phyloP scores from a whole-genome alignment of 2,329 filamentous ascomycete genomes.

The Aspergillus calidoustus region DNA sequence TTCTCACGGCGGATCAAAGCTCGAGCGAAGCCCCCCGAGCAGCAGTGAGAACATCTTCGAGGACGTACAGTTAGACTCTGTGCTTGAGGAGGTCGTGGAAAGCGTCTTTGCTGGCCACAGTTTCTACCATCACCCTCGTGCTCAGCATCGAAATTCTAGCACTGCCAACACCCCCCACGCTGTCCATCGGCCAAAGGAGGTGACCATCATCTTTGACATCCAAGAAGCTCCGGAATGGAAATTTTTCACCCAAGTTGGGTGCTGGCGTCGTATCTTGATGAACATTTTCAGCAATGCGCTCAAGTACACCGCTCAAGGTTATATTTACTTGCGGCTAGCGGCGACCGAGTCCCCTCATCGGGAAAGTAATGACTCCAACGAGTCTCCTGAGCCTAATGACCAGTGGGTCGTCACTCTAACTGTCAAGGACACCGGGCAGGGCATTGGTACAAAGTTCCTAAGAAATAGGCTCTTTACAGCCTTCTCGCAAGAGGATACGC shows the following conservation, averaged over 20 bases:
- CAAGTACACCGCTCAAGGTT: not conserved
- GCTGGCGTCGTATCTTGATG: slow-evolving; percentile 4
- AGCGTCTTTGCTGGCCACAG: slow-evolving; percentile 8
- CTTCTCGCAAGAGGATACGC: slow-evolving; percentile 63
- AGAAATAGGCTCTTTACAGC: slow-evolving; percentile 54
- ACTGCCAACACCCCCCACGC: not conserved
- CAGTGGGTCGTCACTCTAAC: slow-evolving; percentile 25
- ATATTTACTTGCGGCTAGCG: not conserved
- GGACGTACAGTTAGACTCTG: not conserved
- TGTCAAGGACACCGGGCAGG: slow-evolving; percentile 37
- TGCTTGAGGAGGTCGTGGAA: slow-evolving; percentile 14
- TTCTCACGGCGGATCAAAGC: not conserved
- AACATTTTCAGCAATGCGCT: slow-evolving; percentile 9
- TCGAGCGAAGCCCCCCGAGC: not conserved
- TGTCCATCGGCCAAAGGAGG: not conserved
- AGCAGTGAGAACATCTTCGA: not conserved
- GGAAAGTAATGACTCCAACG: not conserved
- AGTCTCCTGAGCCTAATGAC: not conserved
- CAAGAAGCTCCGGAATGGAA: not conserved
- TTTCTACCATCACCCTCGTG: not conserved
- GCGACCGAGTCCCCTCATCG: not conserved
- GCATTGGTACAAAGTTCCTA: slow-evolving; percentile 32
- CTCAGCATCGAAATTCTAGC: not conserved
- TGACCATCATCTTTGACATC: slow-evolving; percentile 7
- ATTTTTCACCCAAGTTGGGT: slow-evolving; percentile 1